Base-by-base conservation (phyloP, 1,284 basidiomycete genomes). In the Heliocybe sulcata region DNA sequence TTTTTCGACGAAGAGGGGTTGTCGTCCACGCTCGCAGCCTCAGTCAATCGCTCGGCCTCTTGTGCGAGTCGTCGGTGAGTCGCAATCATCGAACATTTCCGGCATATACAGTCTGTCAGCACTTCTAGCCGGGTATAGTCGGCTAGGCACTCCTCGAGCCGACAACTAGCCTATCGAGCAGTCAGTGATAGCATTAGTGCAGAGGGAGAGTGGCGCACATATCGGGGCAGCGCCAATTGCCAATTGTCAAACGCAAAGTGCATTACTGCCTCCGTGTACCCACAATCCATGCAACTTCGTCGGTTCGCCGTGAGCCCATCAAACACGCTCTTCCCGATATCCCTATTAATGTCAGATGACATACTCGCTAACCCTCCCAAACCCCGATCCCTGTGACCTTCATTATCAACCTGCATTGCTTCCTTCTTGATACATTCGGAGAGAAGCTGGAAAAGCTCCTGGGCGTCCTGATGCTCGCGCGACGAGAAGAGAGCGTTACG, bases 381-480 rank as follows among this genome's bases (percentile, higher is more conserved):
- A 10, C 89, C 89, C 45, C 82, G 77, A 64, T 90, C 88, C 26
- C 82, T 74, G 50, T 74, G 71, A 2, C 75, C 78, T 63, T 91
- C 89, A 55, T 77, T 77, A 56, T 84, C 81, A 2, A 92, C 77
- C 1, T 81, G 76, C 1, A 70, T 65, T 4, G 84, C 78, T 69
- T 97, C 94, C 57, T 84, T 84, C 68, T 92, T 92, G 61, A 96
- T 78, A 48, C 85, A 90, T 65, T 94, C 92, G 0, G 92, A 89
- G 20, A 97, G 74, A 35, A 95, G 83, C 61, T 94, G 85, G 70
- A 95, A 96, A n/a, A 97, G 77, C 66, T 97, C 94, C 64, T 97
- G 94, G 1, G 94, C 94, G 68, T 97, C 94, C 71, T 97, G 94
- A 67, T 97, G 94, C 65, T 95, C 90, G 14, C 90, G 82, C 1